phyloP scores from a whole-genome alignment of 2,329 filamentous ascomycete species.

The Diplocarpon mali region DNA sequence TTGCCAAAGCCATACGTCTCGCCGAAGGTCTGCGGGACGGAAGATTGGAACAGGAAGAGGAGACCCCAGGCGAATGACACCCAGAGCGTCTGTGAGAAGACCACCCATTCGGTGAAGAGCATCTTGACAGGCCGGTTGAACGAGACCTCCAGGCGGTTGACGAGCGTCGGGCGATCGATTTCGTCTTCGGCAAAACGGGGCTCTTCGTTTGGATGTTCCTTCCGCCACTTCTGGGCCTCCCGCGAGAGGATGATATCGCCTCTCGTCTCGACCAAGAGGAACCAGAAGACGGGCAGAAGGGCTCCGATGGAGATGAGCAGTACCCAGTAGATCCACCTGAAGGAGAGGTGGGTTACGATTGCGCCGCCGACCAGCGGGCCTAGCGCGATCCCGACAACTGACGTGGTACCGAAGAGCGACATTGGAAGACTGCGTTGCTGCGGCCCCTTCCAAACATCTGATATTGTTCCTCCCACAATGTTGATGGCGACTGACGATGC shows the following conservation, averaged over 20 bases:
- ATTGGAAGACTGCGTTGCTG: slow-evolving; percentile 22
- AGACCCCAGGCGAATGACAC: slow-evolving; percentile 19
- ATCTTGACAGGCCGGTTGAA: slow-evolving; percentile 28
- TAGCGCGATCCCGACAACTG: slow-evolving; percentile 50
- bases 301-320: slow-evolving; percentile 32
- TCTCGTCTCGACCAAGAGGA: slow-evolving; percentile 35
- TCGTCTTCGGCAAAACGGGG: background rate
- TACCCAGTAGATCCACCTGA: slow-evolving; percentile 24
- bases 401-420: background rate
- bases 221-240: slow-evolving; percentile 4
- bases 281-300: slow-evolving; percentile 31
- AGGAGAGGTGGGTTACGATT: slow-evolving; percentile 17
- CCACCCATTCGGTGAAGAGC: slow-evolving; percentile 44
- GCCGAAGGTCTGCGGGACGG: slow-evolving; percentile 50
- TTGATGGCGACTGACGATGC: slow-evolving; percentile 19
- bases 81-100: slow-evolving; percentile 59
- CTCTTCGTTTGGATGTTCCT: slow-evolving; percentile 4
- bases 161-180: background rate
- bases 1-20: slow-evolving; percentile 49
- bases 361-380: slow-evolving; percentile 24
- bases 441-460: slow-evolving; percentile 15
- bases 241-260: slow-evolving; percentile 29
- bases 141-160: slow-evolving; percentile 1
- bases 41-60: slow-evolving; percentile 9
- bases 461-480: slow-evolving; percentile 13